phyloP scores from a whole-genome alignment of 108 stramenopile genomes.

The Nitzschia inconspicua region DNA sequence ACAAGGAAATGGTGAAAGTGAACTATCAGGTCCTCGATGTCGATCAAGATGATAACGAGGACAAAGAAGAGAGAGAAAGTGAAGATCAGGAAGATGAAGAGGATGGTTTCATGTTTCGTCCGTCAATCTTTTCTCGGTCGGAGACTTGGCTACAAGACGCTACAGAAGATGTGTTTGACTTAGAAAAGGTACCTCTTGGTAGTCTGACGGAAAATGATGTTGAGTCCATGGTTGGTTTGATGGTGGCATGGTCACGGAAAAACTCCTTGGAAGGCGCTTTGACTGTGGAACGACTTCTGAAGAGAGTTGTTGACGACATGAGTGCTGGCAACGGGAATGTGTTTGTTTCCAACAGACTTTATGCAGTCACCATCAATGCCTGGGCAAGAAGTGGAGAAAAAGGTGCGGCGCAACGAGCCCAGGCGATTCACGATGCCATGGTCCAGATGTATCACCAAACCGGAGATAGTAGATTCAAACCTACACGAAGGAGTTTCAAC shows the following conservation, averaged over 20 bases:
- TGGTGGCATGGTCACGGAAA: slow-evolving; percentile 58
- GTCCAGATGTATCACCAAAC: slow-evolving; percentile 40
- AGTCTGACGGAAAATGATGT: slow-evolving; percentile 57
- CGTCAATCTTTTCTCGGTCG: slow-evolving; percentile 5
- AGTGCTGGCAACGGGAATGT: slow-evolving; percentile 30
- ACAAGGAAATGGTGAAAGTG: no score
- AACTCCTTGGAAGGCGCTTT: slow-evolving; percentile 44
- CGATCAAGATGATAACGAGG: slow-evolving; percentile 7
- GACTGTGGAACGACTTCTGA: slow-evolving; percentile 53
- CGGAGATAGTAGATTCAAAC: slow-evolving; percentile 37
- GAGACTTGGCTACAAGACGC: slow-evolving; percentile 41
- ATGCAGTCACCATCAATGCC: slow-evolving; percentile 56
- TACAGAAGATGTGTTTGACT: slow-evolving; percentile 24
- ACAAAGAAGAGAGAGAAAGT: neutral
- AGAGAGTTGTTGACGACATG: slow-evolving; percentile 63
- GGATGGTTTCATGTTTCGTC: neutral
- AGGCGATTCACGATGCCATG: slow-evolving; percentile 54
- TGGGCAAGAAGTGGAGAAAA: slow-evolving; percentile 60
- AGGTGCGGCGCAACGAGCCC: slow-evolving; percentile 57
- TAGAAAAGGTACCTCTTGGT: slow-evolving; percentile 27
- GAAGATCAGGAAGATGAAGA: neutral
- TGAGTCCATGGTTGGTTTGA: slow-evolving; percentile 44
- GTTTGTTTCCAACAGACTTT: slow-evolving; percentile 43
- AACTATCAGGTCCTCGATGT: neutral
- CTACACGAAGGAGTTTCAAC: slow-evolving; percentile 55